A percentile compares a stretch with the other conserved stretches of the same genome.
Evolutionary conservation across 441 rosid species (phyloP).

Genomic region (Bruguiera hainesii): DNA sequence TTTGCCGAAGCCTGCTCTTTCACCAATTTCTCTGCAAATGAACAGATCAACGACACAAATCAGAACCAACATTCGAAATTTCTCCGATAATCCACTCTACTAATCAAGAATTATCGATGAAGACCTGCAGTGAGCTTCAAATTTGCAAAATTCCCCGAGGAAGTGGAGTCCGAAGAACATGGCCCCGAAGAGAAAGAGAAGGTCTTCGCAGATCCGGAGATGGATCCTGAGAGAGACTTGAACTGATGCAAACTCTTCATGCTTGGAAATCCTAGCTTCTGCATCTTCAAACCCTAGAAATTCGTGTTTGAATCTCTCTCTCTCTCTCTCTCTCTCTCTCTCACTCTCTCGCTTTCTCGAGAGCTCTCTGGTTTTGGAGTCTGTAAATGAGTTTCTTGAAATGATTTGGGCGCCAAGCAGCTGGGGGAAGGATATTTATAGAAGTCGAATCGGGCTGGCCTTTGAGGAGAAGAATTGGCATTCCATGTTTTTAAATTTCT

Average conservation of each 20-base stretch:
- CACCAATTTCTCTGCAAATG: conserved; percentile 68
- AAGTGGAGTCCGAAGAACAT: conserved; percentile 40
- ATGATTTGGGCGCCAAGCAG: conserved; percentile 26
- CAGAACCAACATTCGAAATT: conserved; percentile 13
- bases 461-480: no score
- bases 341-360: not conserved
- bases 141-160: conserved; percentile 69
- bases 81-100: conserved; percentile 1
- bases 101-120: not conserved
- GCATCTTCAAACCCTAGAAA: conserved; percentile 44
- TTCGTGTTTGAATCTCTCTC: conserved; percentile 6
- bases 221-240: conserved; percentile 40
- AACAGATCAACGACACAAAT: conserved; percentile 24
- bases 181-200: conserved; percentile 49
- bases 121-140: conserved; percentile 87
- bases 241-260: conserved; percentile 65
- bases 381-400: not conserved
- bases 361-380: not conserved
- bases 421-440: not conserved
- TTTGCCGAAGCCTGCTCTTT: conserved; percentile 88
- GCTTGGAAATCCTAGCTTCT: conserved; percentile 69
- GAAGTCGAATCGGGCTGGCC: no score
- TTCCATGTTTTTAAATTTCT: no score
- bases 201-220: conserved; percentile 44
- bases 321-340: not conserved